Percentiles rank a stretch among this genome's conserved stretches.
Evolutionary conservation across 768 basidiomycete genomes (phyloP).

Genomic region (Psilocybe cubensis): DNA sequence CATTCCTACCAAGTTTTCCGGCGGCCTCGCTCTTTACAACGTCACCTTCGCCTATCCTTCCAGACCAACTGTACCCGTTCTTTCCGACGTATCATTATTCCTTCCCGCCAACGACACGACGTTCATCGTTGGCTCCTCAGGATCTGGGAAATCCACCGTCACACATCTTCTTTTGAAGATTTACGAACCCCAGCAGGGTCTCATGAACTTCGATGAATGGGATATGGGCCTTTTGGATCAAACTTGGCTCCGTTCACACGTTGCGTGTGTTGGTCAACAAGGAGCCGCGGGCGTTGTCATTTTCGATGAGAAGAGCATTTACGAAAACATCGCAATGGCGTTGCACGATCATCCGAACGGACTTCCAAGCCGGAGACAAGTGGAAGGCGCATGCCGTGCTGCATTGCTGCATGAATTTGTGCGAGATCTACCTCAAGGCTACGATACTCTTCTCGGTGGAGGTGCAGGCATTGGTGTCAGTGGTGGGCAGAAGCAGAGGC

Average conservation of each 20-base stretch:
- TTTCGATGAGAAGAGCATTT: constrained; percentile 77
- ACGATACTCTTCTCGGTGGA: constrained; percentile 73
- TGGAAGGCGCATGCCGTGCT: constrained; percentile 80
- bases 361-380: constrained; percentile 66
- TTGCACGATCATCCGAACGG: constrained; percentile 61
- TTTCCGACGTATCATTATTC: constrained; percentile 67
- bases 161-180: constrained; percentile 81
- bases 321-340: constrained; percentile 69
- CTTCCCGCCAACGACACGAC: constrained; percentile 81
- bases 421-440: constrained; percentile 80
- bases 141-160: constrained; percentile 92
- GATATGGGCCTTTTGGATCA: constrained; percentile 76
- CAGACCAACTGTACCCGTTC: constrained; percentile 67
- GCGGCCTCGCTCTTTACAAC: constrained; percentile 75
- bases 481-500: constrained; percentile 90
- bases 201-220: constrained; percentile 81
- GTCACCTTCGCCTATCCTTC: constrained; percentile 87
- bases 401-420: constrained; percentile 91
- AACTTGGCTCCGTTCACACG: constrained; percentile 62
- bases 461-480: constrained; percentile 70
- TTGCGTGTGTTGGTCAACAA: constrained; percentile 81
- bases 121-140: constrained; percentile 90
- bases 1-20: constrained; percentile 61
- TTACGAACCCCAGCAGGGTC: constrained; percentile 67
- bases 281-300: constrained; percentile 57